Conservation (phyloP, 148 eudicot genomes). For the Oxyria digyna region DNA sequence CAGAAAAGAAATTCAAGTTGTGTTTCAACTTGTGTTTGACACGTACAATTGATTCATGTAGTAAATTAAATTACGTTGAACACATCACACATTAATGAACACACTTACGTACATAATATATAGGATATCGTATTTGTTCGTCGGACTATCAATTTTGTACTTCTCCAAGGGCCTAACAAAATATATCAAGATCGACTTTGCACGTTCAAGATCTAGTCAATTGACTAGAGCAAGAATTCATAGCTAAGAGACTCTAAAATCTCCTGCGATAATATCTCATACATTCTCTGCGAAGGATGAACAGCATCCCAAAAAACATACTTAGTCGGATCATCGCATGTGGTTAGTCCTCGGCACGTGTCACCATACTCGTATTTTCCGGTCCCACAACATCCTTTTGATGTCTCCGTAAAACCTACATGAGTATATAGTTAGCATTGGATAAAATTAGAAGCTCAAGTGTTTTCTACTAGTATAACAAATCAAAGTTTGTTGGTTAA, state of each 20-base stretch:
- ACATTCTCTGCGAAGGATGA: conserved; percentile 37
- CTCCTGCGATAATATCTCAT: conserved; percentile 26
- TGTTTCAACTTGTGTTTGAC: no score
- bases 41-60: no score
- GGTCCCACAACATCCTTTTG: conserved; percentile 45
- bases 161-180: neutral
- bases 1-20: no score
- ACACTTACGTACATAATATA: neutral
- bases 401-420: conserved; percentile 30
- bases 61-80: neutral
- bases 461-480: neutral
- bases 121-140: neutral
- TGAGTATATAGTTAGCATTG: neutral
- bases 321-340: conserved; percentile 29
- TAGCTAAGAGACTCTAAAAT: conserved; percentile 16
- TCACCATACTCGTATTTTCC: conserved; percentile 28
- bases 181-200: neutral
- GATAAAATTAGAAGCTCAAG: neutral
- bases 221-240: conserved; percentile 8
- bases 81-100: neutral
- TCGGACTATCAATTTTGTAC: neutral
- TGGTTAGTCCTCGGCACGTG: conserved; percentile 25
- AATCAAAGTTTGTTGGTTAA: neutral
- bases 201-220: neutral
- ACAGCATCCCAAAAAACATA: conserved; percentile 47